A percentile compares a stretch with the other conserved stretches of the same genome.
These are phyloP conservation scores for Colletotrichum liaoningense DNA, from an alignment of 2,329 filamentous ascomycete species.

Conservation along the genomic window DNA sequence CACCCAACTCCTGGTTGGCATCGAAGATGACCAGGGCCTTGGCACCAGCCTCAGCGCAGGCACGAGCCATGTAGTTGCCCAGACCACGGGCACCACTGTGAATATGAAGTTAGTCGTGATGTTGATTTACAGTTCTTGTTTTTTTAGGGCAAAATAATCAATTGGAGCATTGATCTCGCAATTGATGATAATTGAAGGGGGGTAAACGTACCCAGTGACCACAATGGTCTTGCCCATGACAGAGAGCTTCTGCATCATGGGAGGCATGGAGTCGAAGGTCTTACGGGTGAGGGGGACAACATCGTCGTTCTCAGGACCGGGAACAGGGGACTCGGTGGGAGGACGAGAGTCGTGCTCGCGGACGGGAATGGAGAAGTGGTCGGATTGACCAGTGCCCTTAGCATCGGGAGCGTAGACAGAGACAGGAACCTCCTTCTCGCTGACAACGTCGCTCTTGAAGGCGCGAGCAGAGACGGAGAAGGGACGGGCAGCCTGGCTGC, in stretches of 20 bases:
- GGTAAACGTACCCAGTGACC: conserved; percentile 71
- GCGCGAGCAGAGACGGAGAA: conserved; percentile 51
- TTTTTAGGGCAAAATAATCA: background rate
- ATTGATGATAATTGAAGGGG: background rate
- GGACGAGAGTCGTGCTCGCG: conserved; percentile 51
- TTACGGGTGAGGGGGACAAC: conserved; percentile 64
- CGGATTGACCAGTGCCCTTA: conserved; percentile 57
- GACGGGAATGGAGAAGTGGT: conserved; percentile 68
- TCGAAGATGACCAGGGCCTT: conserved; percentile 82
- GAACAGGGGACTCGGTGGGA: conserved; percentile 53
- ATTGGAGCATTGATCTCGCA: background rate
- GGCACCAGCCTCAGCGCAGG: conserved; percentile 80
- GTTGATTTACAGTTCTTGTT: background rate
- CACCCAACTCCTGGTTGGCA: conserved; percentile 80
- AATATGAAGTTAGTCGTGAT: conserved; percentile 17
- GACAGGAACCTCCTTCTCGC: conserved; percentile 68
- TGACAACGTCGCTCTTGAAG: conserved; percentile 63
- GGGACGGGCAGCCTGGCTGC: conserved; percentile 45
- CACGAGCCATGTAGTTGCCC: conserved; percentile 83
- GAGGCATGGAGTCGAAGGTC: conserved; percentile 64
- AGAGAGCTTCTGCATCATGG: conserved; percentile 76
- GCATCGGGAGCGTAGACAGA: conserved; percentile 62
- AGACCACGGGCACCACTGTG: conserved; percentile 78
- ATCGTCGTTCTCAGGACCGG: conserved; percentile 56
- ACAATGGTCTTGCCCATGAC: conserved; percentile 78